Percentiles rank a stretch among this genome's conserved stretches.
Conservation (phyloP, 2,329 filamentous ascomycete genomes). For the Blastomyces gilchristii region DNA sequence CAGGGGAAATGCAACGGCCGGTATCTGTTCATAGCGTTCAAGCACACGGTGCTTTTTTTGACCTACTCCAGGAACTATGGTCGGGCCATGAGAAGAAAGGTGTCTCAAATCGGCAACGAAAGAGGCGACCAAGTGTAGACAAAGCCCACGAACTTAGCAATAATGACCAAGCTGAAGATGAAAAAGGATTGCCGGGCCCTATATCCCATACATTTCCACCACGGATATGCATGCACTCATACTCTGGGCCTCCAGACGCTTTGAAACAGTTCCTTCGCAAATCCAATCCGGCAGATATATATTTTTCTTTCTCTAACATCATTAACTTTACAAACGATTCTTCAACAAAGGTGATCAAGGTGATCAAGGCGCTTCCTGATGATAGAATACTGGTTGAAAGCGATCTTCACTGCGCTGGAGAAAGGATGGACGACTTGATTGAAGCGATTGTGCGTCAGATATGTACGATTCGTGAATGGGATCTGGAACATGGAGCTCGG, state of each 20-base stretch:
- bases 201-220: conserved; percentile 61
- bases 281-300: conserved; percentile 64
- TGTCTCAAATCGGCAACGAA: conserved; percentile 41
- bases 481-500: conserved; percentile 57
- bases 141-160: conserved; percentile 24
- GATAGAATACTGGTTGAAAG: conserved; percentile 77
- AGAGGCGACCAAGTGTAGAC: conserved; percentile 25
- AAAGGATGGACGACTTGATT: conserved; percentile 65
- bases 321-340: conserved; percentile 60
- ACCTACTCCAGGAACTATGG: conserved; percentile 48
- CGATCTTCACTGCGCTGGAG: conserved; percentile 74
- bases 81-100: conserved; percentile 45
- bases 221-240: conserved; percentile 87
- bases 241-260: conserved; percentile 65
- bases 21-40: conserved; percentile 56
- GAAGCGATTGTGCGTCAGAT: conserved; percentile 67
- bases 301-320: conserved; percentile 75
- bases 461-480: conserved; percentile 70
- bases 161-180: conserved; percentile 18
- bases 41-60: conserved; percentile 49
- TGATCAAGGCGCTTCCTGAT: conserved; percentile 63
- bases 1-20: conserved; percentile 47
- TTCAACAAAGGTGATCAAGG: conserved; percentile 51
- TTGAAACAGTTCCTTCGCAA: conserved; percentile 68
- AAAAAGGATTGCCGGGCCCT: conserved; percentile 14